Evolutionary conservation across 805 yeast genomes (phyloP), one percentile per base, ranked within the genome.

Genomic region (Ogataea zsoltii): DNA sequence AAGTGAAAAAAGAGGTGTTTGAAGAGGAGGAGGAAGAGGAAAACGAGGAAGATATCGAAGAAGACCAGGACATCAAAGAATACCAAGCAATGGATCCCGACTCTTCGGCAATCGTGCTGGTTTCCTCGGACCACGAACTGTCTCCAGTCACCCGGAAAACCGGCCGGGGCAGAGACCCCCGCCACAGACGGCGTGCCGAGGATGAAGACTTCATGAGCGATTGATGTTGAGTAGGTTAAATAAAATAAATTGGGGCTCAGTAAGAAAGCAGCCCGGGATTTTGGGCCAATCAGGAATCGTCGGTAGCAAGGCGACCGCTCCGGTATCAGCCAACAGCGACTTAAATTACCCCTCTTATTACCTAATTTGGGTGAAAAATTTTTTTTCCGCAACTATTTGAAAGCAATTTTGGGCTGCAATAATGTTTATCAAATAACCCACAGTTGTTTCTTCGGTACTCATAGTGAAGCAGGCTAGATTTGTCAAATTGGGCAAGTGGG

Each of bases 61-160:
- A 38, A 21, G 25, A 21, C 5, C 25, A 21, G 19, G 46, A 32
- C 16, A 28, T 13, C 14, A 39, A 41, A 30, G 21, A 34, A 13
- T 19, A n/a, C 26, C 51, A 44, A 16, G 29, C 42, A 17, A 6
- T 21, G 25, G 25, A 21, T 9, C 45, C 45, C 11, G 56, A 55
- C 29, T 46, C 48, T 2, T 53, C 57, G 34, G 54, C 49, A 11
- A 53, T 53, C 30, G 46, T 53, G 26, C 35, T 53, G 28, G 29
- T 53, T 33, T 50, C 53, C 11, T 41, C 46, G 4, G 49, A 40
- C 14, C 46, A 46, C 23, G 50, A 49, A 15, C 33, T 21, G n/a
- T 23, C 38, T 12, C 13, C 23, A 14, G 30, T 13, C 28, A 7
- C 10, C 10, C 10, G 23, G 12, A 4, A 28, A 37, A 31, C 16